Evolutionary conservation across 768 basidiomycete genomes (phyloP).

Genomic region (Boletus speciosus): DNA sequence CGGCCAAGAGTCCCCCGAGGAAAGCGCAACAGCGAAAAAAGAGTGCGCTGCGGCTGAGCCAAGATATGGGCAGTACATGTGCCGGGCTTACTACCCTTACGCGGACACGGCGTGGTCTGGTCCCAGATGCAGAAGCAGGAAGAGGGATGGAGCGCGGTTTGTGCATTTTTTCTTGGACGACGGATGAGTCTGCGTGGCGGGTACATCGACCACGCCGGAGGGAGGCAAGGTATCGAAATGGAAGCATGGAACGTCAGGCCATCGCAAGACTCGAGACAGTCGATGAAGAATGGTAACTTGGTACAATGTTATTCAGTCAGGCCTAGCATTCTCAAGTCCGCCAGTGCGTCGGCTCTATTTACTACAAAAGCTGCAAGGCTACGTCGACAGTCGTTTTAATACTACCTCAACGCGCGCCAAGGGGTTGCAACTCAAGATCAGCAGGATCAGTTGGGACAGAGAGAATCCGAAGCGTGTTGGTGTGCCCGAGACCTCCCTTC

Average conservation of each 20-base stretch:
- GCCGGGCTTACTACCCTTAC: slow-evolving; percentile 52
- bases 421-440: slow-evolving; percentile 71
- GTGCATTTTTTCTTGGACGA: slow-evolving; percentile 39
- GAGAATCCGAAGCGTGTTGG: slow-evolving; percentile 84
- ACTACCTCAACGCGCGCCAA: slow-evolving; percentile 32
- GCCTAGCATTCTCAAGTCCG: background rate
- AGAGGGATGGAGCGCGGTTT: slow-evolving; percentile 54
- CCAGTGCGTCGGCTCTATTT: background rate
- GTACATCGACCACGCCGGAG: slow-evolving; percentile 7
- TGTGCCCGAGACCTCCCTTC: slow-evolving; percentile 97
- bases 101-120: slow-evolving; percentile 54
- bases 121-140: slow-evolving; percentile 50
- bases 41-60: slow-evolving; percentile 54
- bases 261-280: background rate
- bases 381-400: slow-evolving; percentile 7
- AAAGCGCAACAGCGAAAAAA: slow-evolving; percentile 50
- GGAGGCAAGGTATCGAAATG: slow-evolving; percentile 4
- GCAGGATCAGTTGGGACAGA: slow-evolving; percentile 78
- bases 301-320: background rate
- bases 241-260: background rate
- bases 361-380: slow-evolving; percentile 8
- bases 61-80: slow-evolving; percentile 38
- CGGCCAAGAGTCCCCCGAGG: slow-evolving; percentile 47
- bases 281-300: background rate
- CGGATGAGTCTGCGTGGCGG: slow-evolving; percentile 24